A percentile compares a stretch with the other conserved stretches of the same genome.
These are phyloP conservation scores for Cryptosporidium muris DNA, from an alignment of 169 alveolate species.

Conservation along the genomic window DNA sequence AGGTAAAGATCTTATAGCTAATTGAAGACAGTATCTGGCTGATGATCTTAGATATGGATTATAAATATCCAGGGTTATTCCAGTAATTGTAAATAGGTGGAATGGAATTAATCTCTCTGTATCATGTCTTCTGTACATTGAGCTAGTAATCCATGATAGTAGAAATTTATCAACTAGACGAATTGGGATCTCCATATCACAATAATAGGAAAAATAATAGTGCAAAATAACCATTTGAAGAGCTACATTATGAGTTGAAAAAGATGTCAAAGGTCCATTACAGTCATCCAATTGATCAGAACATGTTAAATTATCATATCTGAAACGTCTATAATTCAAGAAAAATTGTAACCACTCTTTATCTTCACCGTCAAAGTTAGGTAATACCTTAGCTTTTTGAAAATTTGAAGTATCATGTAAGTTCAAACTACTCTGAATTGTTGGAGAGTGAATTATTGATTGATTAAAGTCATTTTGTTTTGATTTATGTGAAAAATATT, in stretches of 20 bases:
- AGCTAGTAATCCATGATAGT: constrained; percentile 53
- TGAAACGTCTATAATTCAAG: neutral
- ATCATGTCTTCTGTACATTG: constrained; percentile 10
- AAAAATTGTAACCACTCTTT: neutral
- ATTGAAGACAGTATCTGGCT: constrained; percentile 56
- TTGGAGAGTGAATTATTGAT: no score
- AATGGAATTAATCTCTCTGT: constrained; percentile 54
- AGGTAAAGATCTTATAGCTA: constrained; percentile 70
- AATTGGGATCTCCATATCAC: constrained; percentile 52
- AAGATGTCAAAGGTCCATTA: constrained; percentile 3
- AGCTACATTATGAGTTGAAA: constrained; percentile 55
- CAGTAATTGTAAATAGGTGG: constrained; percentile 51
- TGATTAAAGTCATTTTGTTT: no score
- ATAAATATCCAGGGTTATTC: constrained; percentile 63
- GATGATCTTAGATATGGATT: constrained; percentile 63
- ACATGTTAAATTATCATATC: neutral
- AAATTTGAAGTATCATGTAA: no score
- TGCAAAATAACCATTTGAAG: constrained; percentile 62
- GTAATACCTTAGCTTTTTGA: no score
- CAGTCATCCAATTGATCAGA: neutral
- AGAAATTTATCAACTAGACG: constrained; percentile 46
- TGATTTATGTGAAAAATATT: no score
- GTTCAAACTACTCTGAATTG: no score
- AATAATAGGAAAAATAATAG: constrained; percentile 60
- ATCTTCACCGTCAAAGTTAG: neutral